Evolutionary conservation across 2,329 filamentous ascomycete species (phyloP), one percentile per base, ranked within the genome.

Genomic region (Fusarium xylarioides): DNA sequence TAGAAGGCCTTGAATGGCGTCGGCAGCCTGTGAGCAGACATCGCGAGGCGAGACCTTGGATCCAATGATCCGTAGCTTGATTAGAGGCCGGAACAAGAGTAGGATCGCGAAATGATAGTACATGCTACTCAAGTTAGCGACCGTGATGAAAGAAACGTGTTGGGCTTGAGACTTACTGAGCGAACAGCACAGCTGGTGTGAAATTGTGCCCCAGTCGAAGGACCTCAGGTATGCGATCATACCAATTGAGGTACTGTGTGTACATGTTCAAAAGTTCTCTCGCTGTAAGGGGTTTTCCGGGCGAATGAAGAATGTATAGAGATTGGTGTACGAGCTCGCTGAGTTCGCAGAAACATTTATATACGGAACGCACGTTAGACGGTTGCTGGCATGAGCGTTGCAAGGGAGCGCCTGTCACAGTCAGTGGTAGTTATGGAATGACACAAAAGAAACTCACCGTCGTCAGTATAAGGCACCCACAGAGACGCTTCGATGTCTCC

Each of bases 321-420:
- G 91, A 91, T 74, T 92, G 88, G 78, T 93, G 92, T 2, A 93
- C 90, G 3, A 94, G 87, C 80, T 94, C 91, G 70, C 91, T 93
- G 56, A 95, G 86, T 76, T 91, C 90, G 77, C 91, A 92, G 74
- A 93, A 91, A 72, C 91, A 89, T 79, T 89, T 90, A 78, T 90
- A 91, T 11, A 92, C 88, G 3, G 90, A 91, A 30, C 91, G 86
- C 37, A 93, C 90, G 67, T 93, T 92, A 7, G 89, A 92, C 1
- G 90, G 89, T 73, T 91, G 91, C 69, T 89, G 85, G 74, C 85
- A 89, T 6, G 87, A 88, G 56, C 85, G 84, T 67, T 89, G 86
- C 23, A 89, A 75, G 14, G 87, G 86, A 2, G 85, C 84, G 35
- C 87, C 87, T 89, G 21, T 57, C n/a, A 50, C 57, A 34, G 43